Evolutionary conservation across 1,284 basidiomycete species (phyloP), one percentile per base, ranked within the genome.

Genomic region (Ustilago vetiveriae): DNA sequence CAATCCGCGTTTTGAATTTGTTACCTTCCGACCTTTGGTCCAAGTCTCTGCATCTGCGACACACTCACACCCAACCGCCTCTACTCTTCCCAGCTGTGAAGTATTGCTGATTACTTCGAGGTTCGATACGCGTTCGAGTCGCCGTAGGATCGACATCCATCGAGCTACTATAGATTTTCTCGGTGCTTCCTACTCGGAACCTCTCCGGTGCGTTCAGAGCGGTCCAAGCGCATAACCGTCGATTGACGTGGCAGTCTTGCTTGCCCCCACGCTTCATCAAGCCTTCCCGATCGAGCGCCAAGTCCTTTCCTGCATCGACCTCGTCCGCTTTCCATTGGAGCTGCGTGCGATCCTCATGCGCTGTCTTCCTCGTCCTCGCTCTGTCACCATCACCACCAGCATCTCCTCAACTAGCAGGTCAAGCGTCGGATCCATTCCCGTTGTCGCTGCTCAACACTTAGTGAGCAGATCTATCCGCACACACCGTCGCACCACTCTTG

Each of bases 341-440:
- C 19, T 27, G 46, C 19, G 19, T 14, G 24, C 33, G 21, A 37
- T 23, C 51, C 51, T 45, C 51, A 66, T 66, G 63, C 63, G 51
- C 50, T 16, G 54, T 55, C 39, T 56, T 38, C n/a, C 39, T 19
- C 41, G 41, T 27, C 13, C 56, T 52, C 51, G 51, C 6, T 35
- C 35, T 41, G 19, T 52, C 22, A 30, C 30, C 27, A 43, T 51
- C 19, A 49, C 50, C 37, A 53, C 40, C 39, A 13, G n/a, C 36
- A 37, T 16, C 16, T 16, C 16, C 24, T 10, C 39, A 29, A 45
- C 21, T 21, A 33, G n/a, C 6, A 9, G 8, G 6, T 13, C n/a
- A 9, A 19, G 5, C 21, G n/a, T n/a, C n/a, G n/a, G n/a, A n/a
- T n/a, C n/a, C n/a, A n/a, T n/a, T n/a, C n/a, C 43, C 29, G 32